These are phyloP conservation scores for Phlegmacium glaucopus DNA, from an alignment of 768 basidiomycete genomes.

Conservation along the genomic window DNA sequence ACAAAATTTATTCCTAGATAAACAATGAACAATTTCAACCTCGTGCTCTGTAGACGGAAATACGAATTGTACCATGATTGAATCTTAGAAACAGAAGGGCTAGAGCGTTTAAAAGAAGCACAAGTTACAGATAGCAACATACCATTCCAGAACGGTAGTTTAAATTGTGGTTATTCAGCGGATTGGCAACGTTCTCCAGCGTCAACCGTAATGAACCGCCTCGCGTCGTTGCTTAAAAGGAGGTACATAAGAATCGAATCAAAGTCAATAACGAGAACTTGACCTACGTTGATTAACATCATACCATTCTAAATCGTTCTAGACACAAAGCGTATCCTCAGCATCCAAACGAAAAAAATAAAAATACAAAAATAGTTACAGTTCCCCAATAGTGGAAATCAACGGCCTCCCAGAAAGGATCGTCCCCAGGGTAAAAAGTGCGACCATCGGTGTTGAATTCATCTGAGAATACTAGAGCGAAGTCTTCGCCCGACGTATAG, in stretches of 20 bases:
- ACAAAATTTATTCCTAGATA: slow-evolving; percentile 49
- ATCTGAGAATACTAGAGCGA: slow-evolving; percentile 51
- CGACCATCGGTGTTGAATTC: slow-evolving; percentile 69
- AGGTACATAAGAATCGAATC: not conserved
- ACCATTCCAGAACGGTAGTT: slow-evolving; percentile 50
- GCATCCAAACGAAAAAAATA: not conserved
- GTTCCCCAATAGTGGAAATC: slow-evolving; percentile 59
- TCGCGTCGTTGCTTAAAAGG: slow-evolving; percentile 50
- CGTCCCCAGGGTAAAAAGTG: slow-evolving; percentile 57
- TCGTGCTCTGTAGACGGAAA: not conserved
- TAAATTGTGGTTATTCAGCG: slow-evolving; percentile 50
- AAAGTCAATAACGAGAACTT: not conserved
- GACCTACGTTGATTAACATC: slow-evolving; percentile 35
- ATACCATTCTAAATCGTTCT: slow-evolving; percentile 71
- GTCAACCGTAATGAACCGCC: slow-evolving; percentile 68
- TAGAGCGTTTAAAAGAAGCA: not conserved
- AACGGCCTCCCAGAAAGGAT: slow-evolving; percentile 49
- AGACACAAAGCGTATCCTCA: not conserved
- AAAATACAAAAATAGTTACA: slow-evolving; percentile 22
- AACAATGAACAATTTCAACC: not conserved
- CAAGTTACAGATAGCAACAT: slow-evolving; percentile 18
- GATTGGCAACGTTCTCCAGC: slow-evolving; percentile 41
- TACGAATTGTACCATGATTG: slow-evolving; percentile 24
- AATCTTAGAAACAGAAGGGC: slow-evolving; percentile 14
- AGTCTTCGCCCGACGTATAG: slow-evolving; percentile 45